Conservation (phyloP, 192 early-diverging fungal genomes). For the Podila epigama region DNA sequence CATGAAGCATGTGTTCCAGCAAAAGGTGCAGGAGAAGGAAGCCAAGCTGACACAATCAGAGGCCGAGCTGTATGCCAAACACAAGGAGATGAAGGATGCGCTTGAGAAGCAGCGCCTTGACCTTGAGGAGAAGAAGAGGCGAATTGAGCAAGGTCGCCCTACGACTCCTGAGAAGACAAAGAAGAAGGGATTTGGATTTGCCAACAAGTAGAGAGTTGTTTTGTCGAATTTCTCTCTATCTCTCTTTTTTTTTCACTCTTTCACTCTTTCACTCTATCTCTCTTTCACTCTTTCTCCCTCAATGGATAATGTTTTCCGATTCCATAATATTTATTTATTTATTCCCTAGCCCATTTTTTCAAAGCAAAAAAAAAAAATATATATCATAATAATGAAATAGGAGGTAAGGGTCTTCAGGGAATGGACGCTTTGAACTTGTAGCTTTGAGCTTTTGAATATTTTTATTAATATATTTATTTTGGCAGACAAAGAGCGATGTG, state of each 20-base stretch:
- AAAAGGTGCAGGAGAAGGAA: slow-evolving; percentile 99
- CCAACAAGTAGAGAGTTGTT: slow-evolving; percentile 45
- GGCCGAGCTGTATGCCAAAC: slow-evolving; percentile 95
- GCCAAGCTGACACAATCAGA: slow-evolving; percentile 97
- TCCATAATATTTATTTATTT: no score
- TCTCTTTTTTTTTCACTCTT: background rate
- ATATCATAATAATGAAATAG: no score
- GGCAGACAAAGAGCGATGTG: no score
- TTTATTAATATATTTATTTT: no score
- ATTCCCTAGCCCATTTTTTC: no score
- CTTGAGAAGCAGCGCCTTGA: slow-evolving; percentile 93
- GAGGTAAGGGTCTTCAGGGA: no score
- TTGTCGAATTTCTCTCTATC: slow-evolving; percentile 1
- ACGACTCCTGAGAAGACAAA: slow-evolving; percentile 77
- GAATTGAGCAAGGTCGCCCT: slow-evolving; percentile 76
- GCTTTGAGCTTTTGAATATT: no score
- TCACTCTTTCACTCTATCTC: background rate
- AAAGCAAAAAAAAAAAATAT: background rate
- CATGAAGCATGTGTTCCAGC: slow-evolving; percentile 99
- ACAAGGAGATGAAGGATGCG: slow-evolving; percentile 98
- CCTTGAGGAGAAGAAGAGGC: slow-evolving; percentile 94
- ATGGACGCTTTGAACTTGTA: background rate
- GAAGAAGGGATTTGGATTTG: slow-evolving; percentile 78
- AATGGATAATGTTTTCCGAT: background rate
- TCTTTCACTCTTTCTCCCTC: background rate